A percentile compares a stretch with the other conserved stretches of the same genome.
phyloP scores from a whole-genome alignment of 148 eudicot genomes.

The Gaultheria prostrata region DNA sequence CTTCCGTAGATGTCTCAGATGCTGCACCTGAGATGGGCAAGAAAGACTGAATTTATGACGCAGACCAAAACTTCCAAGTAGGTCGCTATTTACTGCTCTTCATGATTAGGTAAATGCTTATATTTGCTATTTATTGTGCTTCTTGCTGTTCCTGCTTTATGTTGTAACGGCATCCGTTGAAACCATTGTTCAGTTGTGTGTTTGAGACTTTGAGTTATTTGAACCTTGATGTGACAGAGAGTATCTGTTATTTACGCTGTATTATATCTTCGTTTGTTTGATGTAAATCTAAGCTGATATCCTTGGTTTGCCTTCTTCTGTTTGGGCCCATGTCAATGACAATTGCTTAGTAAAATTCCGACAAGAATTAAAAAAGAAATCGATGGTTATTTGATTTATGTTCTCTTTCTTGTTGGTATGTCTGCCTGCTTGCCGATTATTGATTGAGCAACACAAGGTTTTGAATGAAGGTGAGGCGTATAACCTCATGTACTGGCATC shows the following conservation, averaged over 20 bases:
- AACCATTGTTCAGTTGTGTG: background rate
- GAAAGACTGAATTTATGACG: slow-evolving; percentile 15
- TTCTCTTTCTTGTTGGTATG: background rate
- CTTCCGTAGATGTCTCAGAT: slow-evolving; percentile 23
- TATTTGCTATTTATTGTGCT: background rate
- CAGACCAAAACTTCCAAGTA: background rate
- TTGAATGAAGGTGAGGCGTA: background rate
- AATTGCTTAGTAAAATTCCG: background rate
- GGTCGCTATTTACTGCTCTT: background rate
- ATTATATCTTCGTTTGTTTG: background rate
- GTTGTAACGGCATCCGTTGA: background rate
- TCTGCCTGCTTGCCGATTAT: background rate
- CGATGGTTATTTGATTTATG: background rate
- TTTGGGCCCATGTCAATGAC: background rate
- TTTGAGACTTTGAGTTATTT: background rate
- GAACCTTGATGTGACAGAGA: background rate
- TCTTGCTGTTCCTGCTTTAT: background rate
- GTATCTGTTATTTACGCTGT: background rate
- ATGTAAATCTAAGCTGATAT: background rate
- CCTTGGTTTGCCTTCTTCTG: background rate
- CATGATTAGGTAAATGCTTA: background rate
- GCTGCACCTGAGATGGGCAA: slow-evolving; percentile 16
- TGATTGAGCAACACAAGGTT: background rate
- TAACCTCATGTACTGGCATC: background rate
- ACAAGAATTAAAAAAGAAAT: background rate